Conservation (phyloP, 2,329 filamentous ascomycete genomes). For the Fusarium pseudocircinatum region DNA sequence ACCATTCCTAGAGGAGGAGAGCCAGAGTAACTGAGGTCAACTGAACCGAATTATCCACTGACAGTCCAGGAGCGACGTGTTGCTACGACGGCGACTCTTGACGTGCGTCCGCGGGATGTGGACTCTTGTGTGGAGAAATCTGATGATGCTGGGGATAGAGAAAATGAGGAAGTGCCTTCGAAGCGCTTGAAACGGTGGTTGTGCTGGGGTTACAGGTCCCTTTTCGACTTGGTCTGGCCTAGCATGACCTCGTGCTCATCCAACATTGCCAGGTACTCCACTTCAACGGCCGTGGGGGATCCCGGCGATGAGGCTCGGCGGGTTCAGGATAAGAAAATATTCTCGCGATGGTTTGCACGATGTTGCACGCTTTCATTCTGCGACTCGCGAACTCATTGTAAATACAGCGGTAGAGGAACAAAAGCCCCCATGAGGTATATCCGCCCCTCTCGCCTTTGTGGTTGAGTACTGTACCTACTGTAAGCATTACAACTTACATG, state of each 20-base stretch:
- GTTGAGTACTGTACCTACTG: neutral
- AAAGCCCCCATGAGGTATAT: slow-evolving; percentile 13
- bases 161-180: slow-evolving; percentile 16
- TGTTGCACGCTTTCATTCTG: slow-evolving; percentile 7
- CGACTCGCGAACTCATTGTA: neutral
- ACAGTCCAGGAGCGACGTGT: slow-evolving; percentile 40
- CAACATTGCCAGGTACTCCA: slow-evolving; percentile 10
- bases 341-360: slow-evolving; percentile 10
- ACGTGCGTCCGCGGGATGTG: slow-evolving; percentile 38
- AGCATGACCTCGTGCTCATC: slow-evolving; percentile 17
- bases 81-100: slow-evolving; percentile 37
- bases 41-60: slow-evolving; percentile 33
- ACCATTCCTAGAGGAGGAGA: slow-evolving; percentile 19
- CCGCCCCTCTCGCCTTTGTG: neutral
- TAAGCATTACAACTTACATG: slow-evolving; percentile 22
- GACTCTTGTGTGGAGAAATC: slow-evolving; percentile 38
- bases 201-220: slow-evolving; percentile 36
- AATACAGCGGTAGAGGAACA: slow-evolving; percentile 21
- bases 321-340: slow-evolving; percentile 29
- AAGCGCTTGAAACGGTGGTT: slow-evolving; percentile 29
- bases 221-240: slow-evolving; percentile 15
- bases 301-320: slow-evolving; percentile 32
- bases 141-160: slow-evolving; percentile 34
- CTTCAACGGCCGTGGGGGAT: slow-evolving; percentile 14
- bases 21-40: neutral